Percentiles rank a stretch among this genome's conserved stretches.
These are phyloP conservation scores for Datisca glomerata DNA, from an alignment of 306 rosid genomes.

Conservation along the genomic window DNA sequence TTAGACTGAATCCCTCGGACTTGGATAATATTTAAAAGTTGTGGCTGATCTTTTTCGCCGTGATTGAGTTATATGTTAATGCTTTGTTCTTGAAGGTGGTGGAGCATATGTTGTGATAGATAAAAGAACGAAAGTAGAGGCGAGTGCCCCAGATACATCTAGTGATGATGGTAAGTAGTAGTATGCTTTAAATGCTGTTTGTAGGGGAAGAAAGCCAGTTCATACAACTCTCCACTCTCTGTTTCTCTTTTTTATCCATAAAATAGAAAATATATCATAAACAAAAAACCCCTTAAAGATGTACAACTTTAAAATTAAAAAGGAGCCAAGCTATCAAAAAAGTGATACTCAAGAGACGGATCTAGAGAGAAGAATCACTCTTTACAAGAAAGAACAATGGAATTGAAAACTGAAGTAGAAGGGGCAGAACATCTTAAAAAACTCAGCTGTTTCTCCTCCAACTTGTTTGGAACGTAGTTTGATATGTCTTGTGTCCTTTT, in stretches of 20 bases:
- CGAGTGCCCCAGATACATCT: constrained; percentile 55
- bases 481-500: not conserved
- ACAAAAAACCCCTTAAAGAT: no score
- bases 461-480: constrained; percentile 2
- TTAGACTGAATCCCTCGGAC: not conserved
- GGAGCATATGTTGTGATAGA: constrained; percentile 91
- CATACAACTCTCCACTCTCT: not conserved
- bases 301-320: no score
- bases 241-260: not conserved
- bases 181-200: constrained; percentile 11
- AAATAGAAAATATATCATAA: no score
- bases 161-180: constrained; percentile 86
- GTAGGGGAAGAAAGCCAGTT: not conserved
- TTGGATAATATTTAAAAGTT: no score
- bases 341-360: no score
- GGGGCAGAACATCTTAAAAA: no score
- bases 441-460: not conserved
- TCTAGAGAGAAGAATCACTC: no score
- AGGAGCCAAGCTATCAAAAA: no score
- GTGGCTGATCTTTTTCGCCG: constrained; percentile 5
- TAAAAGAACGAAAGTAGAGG: constrained; percentile 50
- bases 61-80: constrained; percentile 3
- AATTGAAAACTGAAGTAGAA: no score
- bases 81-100: constrained; percentile 38
- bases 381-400: no score